Evolutionary conservation across 2,329 filamentous ascomycete species (phyloP).

Genomic region (Paecilomyces sp.): DNA sequence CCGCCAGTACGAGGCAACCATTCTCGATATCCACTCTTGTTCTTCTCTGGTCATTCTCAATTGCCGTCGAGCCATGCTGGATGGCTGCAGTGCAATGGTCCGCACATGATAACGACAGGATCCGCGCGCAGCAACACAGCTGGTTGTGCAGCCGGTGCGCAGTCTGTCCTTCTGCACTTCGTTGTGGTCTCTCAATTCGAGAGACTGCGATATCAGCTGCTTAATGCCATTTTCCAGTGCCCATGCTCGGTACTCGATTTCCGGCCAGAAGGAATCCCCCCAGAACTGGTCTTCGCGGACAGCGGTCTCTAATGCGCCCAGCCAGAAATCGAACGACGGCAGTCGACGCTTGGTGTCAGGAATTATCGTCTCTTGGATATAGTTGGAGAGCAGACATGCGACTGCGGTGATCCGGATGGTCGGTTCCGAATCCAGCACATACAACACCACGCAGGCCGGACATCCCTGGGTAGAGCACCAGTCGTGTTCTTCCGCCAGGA

Average conservation of each 20-base stretch:
- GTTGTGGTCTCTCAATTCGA: constrained; percentile 22
- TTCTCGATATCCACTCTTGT: constrained; percentile 16
- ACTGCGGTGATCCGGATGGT: constrained; percentile 37
- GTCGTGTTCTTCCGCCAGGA: constrained; percentile 49
- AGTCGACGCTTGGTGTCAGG: constrained; percentile 11
- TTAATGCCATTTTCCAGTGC: constrained; percentile 31
- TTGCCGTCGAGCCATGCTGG: constrained; percentile 25
- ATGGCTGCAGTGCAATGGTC: constrained; percentile 19
- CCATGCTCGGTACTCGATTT: constrained; percentile 33
- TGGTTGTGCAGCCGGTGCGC: constrained; percentile 11
- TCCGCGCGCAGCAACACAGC: constrained; percentile 12
- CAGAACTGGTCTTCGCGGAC: constrained; percentile 38
- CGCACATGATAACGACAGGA: constrained; percentile 13
- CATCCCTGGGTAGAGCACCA: constrained; percentile 53
- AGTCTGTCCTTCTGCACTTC: constrained; percentile 13
- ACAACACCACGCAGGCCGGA: constrained; percentile 39
- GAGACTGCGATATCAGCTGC: constrained; percentile 32
- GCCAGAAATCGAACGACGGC: constrained; percentile 32
- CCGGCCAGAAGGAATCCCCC: constrained; percentile 35
- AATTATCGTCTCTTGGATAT: constrained; percentile 19
- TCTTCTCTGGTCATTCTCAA: constrained; percentile 27
- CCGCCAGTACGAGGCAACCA: constrained; percentile 12
- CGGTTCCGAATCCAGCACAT: constrained; percentile 38
- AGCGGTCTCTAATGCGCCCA: constrained; percentile 28
- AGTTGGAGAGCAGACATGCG: constrained; percentile 32